A percentile compares a stretch with the other conserved stretches of the same genome.
Evolutionary conservation across 805 yeast species (phyloP).

Genomic region (Zygotorulaspora danielsina): DNA sequence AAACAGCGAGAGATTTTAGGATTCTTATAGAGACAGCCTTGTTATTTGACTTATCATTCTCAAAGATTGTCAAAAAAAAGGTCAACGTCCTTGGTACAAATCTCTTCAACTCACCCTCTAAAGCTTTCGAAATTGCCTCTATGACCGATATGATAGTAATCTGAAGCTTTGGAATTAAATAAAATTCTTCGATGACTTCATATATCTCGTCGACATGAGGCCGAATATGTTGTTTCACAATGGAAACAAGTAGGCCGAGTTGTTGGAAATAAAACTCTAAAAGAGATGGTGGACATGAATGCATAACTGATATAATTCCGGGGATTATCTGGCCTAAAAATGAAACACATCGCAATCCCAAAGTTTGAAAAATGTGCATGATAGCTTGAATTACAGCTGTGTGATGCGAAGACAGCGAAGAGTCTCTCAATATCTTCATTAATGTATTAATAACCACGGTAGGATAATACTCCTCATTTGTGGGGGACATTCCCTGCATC

Average conservation of each 20-base stretch:
- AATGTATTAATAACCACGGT: conserved; percentile 87
- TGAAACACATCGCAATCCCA: conserved; percentile 86
- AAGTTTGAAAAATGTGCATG: conserved; percentile 81
- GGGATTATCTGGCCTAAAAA: conserved; percentile 85
- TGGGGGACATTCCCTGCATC: conserved; percentile 92
- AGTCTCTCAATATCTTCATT: conserved; percentile 78
- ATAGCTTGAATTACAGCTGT: conserved; percentile 92
- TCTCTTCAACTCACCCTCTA: conserved; percentile 89
- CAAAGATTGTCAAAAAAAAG: conserved; percentile 68
- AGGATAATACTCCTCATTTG: conserved; percentile 88
- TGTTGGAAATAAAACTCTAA: conserved; percentile 88
- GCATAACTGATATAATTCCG: conserved; percentile 81
- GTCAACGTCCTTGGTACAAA: conserved; percentile 76
- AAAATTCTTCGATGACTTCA: conserved; percentile 69
- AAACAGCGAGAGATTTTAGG: conserved; percentile 74
- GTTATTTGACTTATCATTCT: conserved; percentile 60
- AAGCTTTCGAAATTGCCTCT: conserved; percentile 77
- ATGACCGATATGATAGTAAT: conserved; percentile 73
- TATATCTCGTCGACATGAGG: conserved; percentile 76
- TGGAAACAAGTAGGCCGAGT: conserved; percentile 67
- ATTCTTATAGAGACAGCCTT: conserved; percentile 66
- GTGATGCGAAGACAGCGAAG: conserved; percentile 80
- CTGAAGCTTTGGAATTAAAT: conserved; percentile 59
- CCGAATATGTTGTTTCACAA: conserved; percentile 86
- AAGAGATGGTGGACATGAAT: conserved; percentile 70